Evolutionary conservation across 805 yeast species (phyloP), one percentile per base, ranked within the genome.

Genomic region (Candida chauliodis): DNA sequence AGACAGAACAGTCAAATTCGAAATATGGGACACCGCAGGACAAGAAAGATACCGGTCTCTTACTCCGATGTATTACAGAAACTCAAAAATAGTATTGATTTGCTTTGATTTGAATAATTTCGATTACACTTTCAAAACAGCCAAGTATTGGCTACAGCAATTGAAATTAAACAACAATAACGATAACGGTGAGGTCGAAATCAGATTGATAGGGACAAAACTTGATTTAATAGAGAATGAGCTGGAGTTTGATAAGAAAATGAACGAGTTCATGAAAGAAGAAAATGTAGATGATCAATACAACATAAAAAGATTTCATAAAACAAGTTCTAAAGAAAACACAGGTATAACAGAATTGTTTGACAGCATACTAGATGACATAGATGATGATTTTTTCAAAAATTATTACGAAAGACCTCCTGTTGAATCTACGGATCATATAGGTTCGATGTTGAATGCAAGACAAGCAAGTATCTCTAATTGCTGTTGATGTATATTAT

Each of bases 61-160:
- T 47, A 86, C 91, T 3, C 89, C 91, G 21, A 84, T 84, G 89
- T 84, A 84, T 60, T 84, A 84, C 57, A 59, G 95, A 48, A 82
- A 82, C 52, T 84, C 90, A 19, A 56, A 53, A 38, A 57, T 55
- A 17, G 98, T 98, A 0, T 70, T 93, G 17, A 84, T 93, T 0
- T 95, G 95, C 16, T 91, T 84, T 56, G 98, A 93, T 55, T 58
- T 90, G 36, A 79, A 84, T 1, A 82, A 51, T 33, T 45, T 56
- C 4, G 48, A 47, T 7, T 52, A 50, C 8, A 64, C 74, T 15
- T 76, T 91, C 49, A 73, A 70, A 17, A 77, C 86, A 42, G 96
- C 96, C 1, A 78, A 83, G 52, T 78, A 78, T 41, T 93, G 99
- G 99, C 78, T 87, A n/a, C 81, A 82, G 40, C 97, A 93, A 63